Percentiles rank a stretch among this genome's conserved stretches.
Conservation (phyloP, 129 eudicot species). For the Helianthus annuus region HanXRQr2.0-SUNRISE NC_035440.2:164166123-164166622, state of each 20-base stretch:
- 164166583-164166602: neutral
- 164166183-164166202: conserved; percentile 32
- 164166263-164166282: conserved; percentile 31
- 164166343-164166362: conserved; percentile 45
- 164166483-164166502: conserved; percentile 37
- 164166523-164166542: conserved; percentile 36
- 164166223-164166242: conserved; percentile 31
- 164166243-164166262: conserved; percentile 32
- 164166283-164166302: conserved; percentile 11
- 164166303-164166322: conserved; percentile 23
- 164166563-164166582: conserved; percentile 39
- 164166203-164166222: conserved; percentile 52
- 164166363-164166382: conserved; percentile 61
- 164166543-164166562: conserved; percentile 48
- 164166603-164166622: too few species aligned
- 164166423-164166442: conserved; percentile 72
- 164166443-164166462: conserved; percentile 70
- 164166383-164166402: conserved; percentile 64
- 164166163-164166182: neutral
- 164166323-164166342: conserved; percentile 42
- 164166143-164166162: neutral
- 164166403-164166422: conserved; percentile 54
- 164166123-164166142: neutral
- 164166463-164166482: conserved; percentile 58
- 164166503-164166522: conserved; percentile 44